Evolutionary conservation across 441 rosid species (phyloP).

Genomic region (Isatis lusitanica): DNA sequence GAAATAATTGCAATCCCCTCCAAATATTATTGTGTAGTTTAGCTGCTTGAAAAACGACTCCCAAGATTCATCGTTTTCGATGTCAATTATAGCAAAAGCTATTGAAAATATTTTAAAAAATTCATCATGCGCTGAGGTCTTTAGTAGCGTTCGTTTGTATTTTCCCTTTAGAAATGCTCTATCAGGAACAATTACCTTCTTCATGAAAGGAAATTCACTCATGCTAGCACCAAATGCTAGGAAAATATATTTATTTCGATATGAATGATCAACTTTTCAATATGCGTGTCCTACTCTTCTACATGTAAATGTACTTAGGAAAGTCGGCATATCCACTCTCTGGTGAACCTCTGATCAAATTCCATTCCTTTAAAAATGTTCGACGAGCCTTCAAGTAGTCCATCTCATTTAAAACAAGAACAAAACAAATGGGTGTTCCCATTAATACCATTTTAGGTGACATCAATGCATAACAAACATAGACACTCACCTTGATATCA

Average conservation of each 20-base stretch:
- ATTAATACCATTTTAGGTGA: not conserved
- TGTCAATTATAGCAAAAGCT: not conserved
- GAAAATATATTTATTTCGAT: not conserved
- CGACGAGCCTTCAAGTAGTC: not conserved
- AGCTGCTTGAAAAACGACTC: not conserved
- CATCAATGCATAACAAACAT: not conserved
- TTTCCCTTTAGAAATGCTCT: not conserved
- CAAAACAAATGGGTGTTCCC: not conserved
- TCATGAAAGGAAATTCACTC: not conserved
- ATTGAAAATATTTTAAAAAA: not conserved
- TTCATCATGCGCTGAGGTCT: not conserved
- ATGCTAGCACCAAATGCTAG: not conserved
- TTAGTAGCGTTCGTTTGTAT: not conserved
- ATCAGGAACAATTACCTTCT: not conserved
- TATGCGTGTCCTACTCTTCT: not conserved
- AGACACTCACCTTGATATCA: not conserved
- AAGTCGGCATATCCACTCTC: not conserved
- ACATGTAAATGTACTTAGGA: not conserved
- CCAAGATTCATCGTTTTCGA: not conserved
- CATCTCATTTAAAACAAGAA: not conserved
- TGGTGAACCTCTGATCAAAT: not conserved
- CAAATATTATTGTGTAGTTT: no score
- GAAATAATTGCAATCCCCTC: not conserved
- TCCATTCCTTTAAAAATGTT: not conserved
- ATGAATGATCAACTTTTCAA: not conserved